Conservation (phyloP, 495 filamentous ascomycete genomes). For the Penicillium coprophilum region DNA sequence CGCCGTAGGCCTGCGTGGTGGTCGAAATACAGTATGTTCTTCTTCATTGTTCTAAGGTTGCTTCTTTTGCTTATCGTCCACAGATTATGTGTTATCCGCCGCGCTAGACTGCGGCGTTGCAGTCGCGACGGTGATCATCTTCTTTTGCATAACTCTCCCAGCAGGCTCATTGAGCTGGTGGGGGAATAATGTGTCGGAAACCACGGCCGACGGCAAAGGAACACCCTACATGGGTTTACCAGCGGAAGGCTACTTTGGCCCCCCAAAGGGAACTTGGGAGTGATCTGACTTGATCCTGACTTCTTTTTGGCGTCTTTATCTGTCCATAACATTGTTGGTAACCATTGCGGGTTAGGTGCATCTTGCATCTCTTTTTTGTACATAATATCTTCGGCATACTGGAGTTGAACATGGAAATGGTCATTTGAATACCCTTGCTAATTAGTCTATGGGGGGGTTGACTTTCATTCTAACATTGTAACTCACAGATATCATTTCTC, state of each 20-base stretch:
- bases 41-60: conserved; percentile 42
- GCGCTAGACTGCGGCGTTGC: conserved; percentile 63
- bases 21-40: conserved; percentile 53
- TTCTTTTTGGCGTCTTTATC: neutral
- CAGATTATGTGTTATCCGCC: conserved; percentile 62
- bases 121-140: conserved; percentile 60
- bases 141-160: conserved; percentile 70
- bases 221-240: conserved; percentile 43
- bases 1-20: conserved; percentile 63
- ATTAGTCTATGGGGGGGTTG: neutral
- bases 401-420: neutral
- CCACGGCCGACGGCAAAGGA: conserved; percentile 49
- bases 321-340: neutral
- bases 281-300: conserved; percentile 20
- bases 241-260: conserved; percentile 60
- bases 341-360: neutral
- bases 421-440: neutral
- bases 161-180: conserved; percentile 62
- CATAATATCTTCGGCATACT: neutral
- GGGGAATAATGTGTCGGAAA: conserved; percentile 56
- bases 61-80: conserved; percentile 48
- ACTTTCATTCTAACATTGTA: neutral
- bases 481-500: neutral
- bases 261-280: conserved; percentile 45
- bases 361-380: neutral